These are phyloP conservation scores for Trichoderma semiorbis DNA, from an alignment of 2,329 filamentous ascomycete genomes.

Conservation along the genomic window DNA sequence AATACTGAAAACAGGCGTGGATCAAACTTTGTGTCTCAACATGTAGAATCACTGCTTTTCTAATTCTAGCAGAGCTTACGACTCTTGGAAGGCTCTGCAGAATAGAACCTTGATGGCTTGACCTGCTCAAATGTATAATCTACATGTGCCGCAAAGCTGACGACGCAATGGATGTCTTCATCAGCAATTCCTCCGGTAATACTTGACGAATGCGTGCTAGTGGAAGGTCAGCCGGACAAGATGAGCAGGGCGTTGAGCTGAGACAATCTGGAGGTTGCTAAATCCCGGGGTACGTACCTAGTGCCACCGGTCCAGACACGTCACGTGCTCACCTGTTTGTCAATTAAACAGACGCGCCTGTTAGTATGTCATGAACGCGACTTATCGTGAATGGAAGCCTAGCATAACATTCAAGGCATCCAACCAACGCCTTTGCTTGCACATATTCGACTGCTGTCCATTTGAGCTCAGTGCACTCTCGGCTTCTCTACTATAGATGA, in stretches of 20 bases:
- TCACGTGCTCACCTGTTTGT: constrained; percentile 32
- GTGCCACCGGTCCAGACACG: not conserved
- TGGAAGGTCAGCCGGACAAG: constrained; percentile 1
- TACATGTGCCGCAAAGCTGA: not conserved
- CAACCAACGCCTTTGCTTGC: not conserved
- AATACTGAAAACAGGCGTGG: constrained; percentile 1
- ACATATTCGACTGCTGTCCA: not conserved
- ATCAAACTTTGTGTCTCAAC: not conserved
- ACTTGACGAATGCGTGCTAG: not conserved
- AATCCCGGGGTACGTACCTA: not conserved
- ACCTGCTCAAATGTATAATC: not conserved
- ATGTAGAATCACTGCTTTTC: not conserved
- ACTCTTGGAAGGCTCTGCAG: not conserved
- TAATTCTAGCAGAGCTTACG: not conserved
- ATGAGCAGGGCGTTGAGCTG: not conserved
- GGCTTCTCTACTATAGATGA: constrained; percentile 22
- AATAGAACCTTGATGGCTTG: not conserved
- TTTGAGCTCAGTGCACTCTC: not conserved
- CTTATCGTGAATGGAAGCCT: constrained; percentile 7
- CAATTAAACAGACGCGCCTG: constrained; percentile 18
- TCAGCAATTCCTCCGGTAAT: not conserved
- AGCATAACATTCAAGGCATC: not conserved
- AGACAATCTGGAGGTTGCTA: not conserved
- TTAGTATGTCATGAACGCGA: not conserved
- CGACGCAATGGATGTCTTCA: not conserved